Evolutionary conservation across 768 basidiomycete genomes (phyloP).

Genomic region (Rhodotorula diobovata): DNA sequence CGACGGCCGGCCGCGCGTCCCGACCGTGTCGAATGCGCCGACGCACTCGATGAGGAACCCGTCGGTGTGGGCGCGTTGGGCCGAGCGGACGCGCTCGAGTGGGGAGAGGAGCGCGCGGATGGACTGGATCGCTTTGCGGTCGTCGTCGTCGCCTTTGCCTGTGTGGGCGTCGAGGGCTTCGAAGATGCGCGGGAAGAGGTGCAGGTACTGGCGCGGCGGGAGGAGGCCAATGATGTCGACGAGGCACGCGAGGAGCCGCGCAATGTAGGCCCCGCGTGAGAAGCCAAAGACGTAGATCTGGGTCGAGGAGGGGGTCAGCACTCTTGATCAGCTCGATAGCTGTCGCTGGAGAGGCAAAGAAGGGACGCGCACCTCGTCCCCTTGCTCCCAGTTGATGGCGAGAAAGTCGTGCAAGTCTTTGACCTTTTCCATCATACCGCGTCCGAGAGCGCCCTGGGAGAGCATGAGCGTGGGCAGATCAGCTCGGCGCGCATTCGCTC

Average conservation of each 20-base stretch:
- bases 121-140: neutral
- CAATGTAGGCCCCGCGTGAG: conserved; percentile 41
- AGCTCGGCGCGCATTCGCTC: too few relatives aligned
- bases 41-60: conserved; percentile 15
- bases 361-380: conserved; percentile 19
- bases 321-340: neutral
- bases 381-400: conserved; percentile 15
- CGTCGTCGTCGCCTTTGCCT: neutral
- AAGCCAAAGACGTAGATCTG: conserved; percentile 40
- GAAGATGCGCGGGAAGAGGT: conserved; percentile 29
- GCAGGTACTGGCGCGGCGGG: neutral
- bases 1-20: conserved; percentile 20
- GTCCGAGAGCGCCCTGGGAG: conserved; percentile 12
- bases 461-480: neutral
- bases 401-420: conserved; percentile 18
- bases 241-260: conserved; percentile 34
- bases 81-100: neutral
- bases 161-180: conserved; percentile 18
- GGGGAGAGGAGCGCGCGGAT: conserved; percentile 3
- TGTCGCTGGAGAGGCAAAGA: neutral
- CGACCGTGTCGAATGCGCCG: conserved; percentile 24
- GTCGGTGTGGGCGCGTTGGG: neutral
- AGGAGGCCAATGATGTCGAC: conserved; percentile 31
- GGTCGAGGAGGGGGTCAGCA: neutral
- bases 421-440: conserved; percentile 22